A percentile compares a stretch with the other conserved stretches of the same genome.
Evolutionary conservation across 2,329 filamentous ascomycete genomes (phyloP).

Genomic region (Pseudofabraea citricarpa): DNA sequence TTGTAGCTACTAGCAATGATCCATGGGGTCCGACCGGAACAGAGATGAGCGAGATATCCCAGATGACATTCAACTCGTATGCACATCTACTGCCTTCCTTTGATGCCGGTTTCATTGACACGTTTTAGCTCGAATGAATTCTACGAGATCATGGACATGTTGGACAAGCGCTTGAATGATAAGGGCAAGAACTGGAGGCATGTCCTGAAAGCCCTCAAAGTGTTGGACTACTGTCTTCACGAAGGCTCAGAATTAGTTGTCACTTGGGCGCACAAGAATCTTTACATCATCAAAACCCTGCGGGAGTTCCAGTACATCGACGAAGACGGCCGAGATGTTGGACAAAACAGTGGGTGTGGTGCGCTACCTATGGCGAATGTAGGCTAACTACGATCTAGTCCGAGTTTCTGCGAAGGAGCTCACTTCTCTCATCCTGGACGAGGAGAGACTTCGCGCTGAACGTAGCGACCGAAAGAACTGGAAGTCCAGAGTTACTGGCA

Average conservation of each 20-base stretch:
- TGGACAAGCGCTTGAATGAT: slow-evolving; percentile 97
- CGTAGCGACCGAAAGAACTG: slow-evolving; percentile 87
- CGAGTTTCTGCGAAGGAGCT: slow-evolving; percentile 95
- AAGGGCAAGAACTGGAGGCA: slow-evolving; percentile 99
- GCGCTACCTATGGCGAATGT: no score
- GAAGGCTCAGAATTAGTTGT: slow-evolving; percentile 96
- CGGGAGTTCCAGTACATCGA: slow-evolving; percentile 96
- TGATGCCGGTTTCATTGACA: slow-evolving; percentile 1
- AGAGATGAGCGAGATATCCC: slow-evolving; percentile 98
- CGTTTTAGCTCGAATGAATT: slow-evolving; percentile 75
- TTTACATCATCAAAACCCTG: slow-evolving; percentile 98
- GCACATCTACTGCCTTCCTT: slow-evolving; percentile 31
- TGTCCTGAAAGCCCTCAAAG: slow-evolving; percentile 94
- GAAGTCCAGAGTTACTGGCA: slow-evolving; percentile 93
- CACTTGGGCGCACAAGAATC: slow-evolving; percentile 95
- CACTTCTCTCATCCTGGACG: slow-evolving; percentile 85
- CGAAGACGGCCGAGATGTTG: slow-evolving; percentile 91
- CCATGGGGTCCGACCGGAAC: slow-evolving; percentile 97
- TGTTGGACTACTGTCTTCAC: slow-evolving; percentile 95
- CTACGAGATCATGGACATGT: slow-evolving; percentile 99
- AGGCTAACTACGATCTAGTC: slow-evolving; percentile 51
- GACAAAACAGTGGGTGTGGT: slow-evolving; percentile 75
- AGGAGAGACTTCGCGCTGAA: slow-evolving; percentile 86
- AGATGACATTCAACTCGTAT: slow-evolving; percentile 96
- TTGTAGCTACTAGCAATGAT: slow-evolving; percentile 93